Conservation (phyloP, 1,139 yeast genomes). For the Saccharomyces hybrid region DNA sequence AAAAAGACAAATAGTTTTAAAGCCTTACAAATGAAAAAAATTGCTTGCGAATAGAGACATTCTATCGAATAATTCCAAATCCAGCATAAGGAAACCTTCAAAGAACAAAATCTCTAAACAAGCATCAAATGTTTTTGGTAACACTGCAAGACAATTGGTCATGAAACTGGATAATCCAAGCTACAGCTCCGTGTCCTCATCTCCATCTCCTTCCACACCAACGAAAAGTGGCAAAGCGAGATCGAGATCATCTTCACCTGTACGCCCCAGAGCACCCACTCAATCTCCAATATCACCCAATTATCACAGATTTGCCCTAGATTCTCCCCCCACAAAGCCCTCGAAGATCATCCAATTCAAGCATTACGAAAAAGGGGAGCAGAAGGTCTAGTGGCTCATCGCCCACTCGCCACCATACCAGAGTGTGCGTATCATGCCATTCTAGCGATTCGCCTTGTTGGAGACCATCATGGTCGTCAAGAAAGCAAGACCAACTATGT, state of each 20-base stretch:
- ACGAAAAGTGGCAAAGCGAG: constrained; percentile 7
- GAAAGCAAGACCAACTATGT: constrained; percentile 83
- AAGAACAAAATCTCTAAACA: constrained; percentile 4
- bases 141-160: constrained; percentile 9
- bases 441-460: constrained; percentile 93
- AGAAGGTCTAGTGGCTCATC: constrained; percentile 13
- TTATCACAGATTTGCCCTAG: constrained; percentile 18
- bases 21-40: constrained; percentile 30
- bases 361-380: constrained; percentile 10
- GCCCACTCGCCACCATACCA: constrained; percentile 20
- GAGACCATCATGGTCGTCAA: constrained; percentile 92
- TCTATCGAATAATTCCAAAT: constrained; percentile 23
- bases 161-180: constrained; percentile 8
- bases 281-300: constrained; percentile 17
- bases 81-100: constrained; percentile 2
- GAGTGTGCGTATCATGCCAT: constrained; percentile 85
- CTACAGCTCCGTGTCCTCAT: constrained; percentile 3
- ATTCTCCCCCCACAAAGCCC: constrained; percentile 11
- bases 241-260: constrained; percentile 21
- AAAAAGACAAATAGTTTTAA: constrained; percentile 33
- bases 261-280: constrained; percentile 13
- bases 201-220: constrained; percentile 6
- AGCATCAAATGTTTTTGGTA: constrained; percentile 2
- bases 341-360: constrained; percentile 4
- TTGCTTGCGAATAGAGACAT: constrained; percentile 28